phyloP scores from a whole-genome alignment of 192 early-diverging fungal species.

The Coemansia sp. region DNA sequence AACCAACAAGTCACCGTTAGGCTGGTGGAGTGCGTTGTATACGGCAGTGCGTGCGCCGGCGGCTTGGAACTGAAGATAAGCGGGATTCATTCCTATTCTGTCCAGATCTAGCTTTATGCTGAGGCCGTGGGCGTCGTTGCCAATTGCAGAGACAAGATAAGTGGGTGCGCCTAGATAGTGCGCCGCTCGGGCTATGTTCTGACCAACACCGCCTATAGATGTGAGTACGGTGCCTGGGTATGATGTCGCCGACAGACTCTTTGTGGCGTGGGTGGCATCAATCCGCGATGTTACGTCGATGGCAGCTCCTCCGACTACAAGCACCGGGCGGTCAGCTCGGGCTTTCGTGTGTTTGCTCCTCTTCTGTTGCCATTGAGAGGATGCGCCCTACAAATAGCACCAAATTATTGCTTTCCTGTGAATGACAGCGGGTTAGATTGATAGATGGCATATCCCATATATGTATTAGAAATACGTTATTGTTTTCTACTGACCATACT shows the following conservation, averaged over 20 bases:
- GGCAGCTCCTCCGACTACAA: conserved; percentile 87
- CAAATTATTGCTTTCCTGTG: neutral
- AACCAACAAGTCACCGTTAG: conserved; percentile 69
- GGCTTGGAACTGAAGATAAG: conserved; percentile 23
- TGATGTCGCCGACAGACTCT: conserved; percentile 61
- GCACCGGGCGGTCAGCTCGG: conserved; percentile 49
- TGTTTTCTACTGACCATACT: conserved; percentile 18
- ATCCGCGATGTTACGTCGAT: conserved; percentile 71
- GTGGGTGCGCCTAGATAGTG: conserved; percentile 64
- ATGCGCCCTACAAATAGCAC: neutral
- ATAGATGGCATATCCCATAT: neutral
- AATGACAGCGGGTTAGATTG: neutral
- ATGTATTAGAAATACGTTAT: neutral
- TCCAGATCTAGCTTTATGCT: conserved; percentile 59
- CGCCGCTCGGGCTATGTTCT: conserved; percentile 89
- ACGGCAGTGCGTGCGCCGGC: conserved; percentile 64
- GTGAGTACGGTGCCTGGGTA: conserved; percentile 69
- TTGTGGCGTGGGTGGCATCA: neutral
- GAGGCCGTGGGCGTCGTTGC: conserved; percentile 69
- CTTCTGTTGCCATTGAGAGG: neutral
- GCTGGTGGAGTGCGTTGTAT: conserved; percentile 79
- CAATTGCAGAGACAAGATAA: conserved; percentile 70
- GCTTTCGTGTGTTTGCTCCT: neutral
- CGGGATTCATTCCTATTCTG: conserved; percentile 62
- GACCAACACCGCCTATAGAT: conserved; percentile 86